These are phyloP conservation scores for Scytalidium lignicola DNA, from an alignment of 2,329 filamentous ascomycete species.

Conservation along the genomic window DNA sequence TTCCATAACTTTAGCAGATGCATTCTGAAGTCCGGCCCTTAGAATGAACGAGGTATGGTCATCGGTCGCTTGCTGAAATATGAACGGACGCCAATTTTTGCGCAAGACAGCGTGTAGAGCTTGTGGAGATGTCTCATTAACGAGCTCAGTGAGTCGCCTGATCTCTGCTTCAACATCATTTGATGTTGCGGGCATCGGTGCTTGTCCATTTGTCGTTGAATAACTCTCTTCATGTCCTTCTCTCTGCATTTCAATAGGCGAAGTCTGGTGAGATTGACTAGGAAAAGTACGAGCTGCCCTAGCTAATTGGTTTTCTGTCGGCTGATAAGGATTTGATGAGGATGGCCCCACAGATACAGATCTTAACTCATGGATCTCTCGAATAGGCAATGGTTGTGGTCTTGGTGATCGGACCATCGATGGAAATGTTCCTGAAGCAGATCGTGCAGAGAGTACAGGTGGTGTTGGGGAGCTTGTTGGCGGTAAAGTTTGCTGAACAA, in stretches of 20 bases:
- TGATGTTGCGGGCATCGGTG: not conserved
- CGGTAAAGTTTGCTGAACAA: not conserved
- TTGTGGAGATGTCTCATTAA: slow-evolving; percentile 14
- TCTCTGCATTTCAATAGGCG: not conserved
- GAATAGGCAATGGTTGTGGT: not conserved
- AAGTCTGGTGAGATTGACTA: not conserved
- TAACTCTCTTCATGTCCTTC: not conserved
- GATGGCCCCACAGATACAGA: not conserved
- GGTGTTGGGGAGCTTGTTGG: not conserved
- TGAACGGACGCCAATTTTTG: slow-evolving; percentile 12
- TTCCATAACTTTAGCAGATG: slow-evolving; percentile 12
- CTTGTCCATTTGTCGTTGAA: not conserved
- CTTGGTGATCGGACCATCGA: not conserved
- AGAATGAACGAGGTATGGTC: slow-evolving; percentile 21
- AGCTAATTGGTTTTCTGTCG: not conserved
- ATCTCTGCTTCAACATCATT: slow-evolving; percentile 13
- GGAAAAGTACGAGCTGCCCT: not conserved
- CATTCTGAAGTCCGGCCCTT: slow-evolving; percentile 22
- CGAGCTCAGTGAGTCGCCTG: slow-evolving; percentile 12
- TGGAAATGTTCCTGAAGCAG: not conserved
- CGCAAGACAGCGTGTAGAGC: slow-evolving; percentile 18
- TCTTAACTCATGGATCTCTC: no score
- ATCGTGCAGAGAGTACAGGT: not conserved
- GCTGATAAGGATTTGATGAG: not conserved
- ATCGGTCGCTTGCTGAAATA: slow-evolving; percentile 14